Evolutionary conservation across 306 rosid species (phyloP), one percentile per base, ranked within the genome.

Genomic region (Vigna trinervia): DNA sequence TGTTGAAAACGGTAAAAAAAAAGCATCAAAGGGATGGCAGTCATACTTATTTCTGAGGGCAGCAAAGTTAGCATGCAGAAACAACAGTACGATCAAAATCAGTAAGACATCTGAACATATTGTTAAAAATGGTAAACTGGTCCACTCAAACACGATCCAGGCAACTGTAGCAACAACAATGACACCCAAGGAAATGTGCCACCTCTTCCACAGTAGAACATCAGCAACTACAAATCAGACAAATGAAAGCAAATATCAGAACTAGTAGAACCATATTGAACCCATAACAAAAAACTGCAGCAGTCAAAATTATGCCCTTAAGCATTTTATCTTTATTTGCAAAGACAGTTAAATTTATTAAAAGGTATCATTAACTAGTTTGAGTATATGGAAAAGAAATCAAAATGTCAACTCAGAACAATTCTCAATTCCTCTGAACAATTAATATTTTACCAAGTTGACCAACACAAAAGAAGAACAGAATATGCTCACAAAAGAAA

Each of bases 21-120:
- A 26, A 2, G 28, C 34, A 32, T 52, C 52, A 12, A 59, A 11
- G 58, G 73, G 71, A 28, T 63, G 53, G 32, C 12, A 43, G 45
- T 74, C 89, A 65, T 92, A 95, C 98, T 78, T 89, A 76, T 90
- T 84, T 79, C 88, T 90, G 17, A 82, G 83, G 73, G 84, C 83
- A 45, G 92, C 93, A 67, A 76, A 95, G 88, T 95, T 95, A 73
- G 95, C 90, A 67, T 64, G 80, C 62, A 95, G 83, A 86, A 92
- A 95, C 75, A 84, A 74, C 23, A 89, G 66, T 71, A 89, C 84
- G 6, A 95, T 84, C 88, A 90, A 88, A 76, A 90, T 84, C 92
- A 95, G 89, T 89, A 95, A 86, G 74, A 95, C 91, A 74, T 95
- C 98, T 17, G 98, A 90, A 86, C 97, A 89, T 76, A 90, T 80